Evolutionary conservation across 164 flowering plant genomes (phyloP).

Genomic region (Saururus chinensis): DNA sequence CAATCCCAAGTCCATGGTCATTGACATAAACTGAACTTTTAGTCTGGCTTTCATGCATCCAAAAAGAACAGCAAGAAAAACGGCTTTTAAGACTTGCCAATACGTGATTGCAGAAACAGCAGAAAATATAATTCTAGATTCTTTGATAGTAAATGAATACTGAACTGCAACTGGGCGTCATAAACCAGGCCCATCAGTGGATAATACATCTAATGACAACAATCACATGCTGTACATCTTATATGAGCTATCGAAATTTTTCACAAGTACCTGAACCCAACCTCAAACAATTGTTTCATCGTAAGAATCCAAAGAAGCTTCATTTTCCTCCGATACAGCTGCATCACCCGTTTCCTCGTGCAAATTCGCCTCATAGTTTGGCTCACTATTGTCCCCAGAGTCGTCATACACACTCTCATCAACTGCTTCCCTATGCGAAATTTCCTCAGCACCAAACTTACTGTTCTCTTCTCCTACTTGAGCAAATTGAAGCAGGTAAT

Average conservation of each 20-base stretch:
- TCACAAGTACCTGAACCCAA: not conserved
- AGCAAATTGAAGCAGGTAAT: constrained; percentile 39
- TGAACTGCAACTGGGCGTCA: too few relatives aligned
- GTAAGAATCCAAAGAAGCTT: not conserved
- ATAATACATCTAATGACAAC: not conserved
- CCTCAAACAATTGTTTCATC: not conserved
- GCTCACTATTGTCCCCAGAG: constrained; percentile 19
- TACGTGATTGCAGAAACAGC: too few relatives aligned
- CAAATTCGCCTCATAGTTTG: not conserved
- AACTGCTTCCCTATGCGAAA: not conserved
- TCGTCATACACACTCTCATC: constrained; percentile 11
- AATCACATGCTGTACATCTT: not conserved
- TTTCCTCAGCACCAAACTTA: constrained; percentile 5
- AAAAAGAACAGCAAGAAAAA: too few relatives aligned
- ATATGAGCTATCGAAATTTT: not conserved
- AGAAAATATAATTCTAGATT: too few relatives aligned
- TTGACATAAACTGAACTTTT: too few relatives aligned
- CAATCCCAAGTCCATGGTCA: too few relatives aligned
- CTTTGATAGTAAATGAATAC: too few relatives aligned
- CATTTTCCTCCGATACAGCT: not conserved
- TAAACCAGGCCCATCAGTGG: too few relatives aligned
- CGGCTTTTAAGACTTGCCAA: too few relatives aligned
- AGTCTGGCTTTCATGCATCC: too few relatives aligned
- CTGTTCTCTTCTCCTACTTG: constrained; percentile 20
- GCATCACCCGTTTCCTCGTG: not conserved